Base-by-base conservation (phyloP, 371 early-diverging fungal species). In the Apophysomyces elegans region DNA sequence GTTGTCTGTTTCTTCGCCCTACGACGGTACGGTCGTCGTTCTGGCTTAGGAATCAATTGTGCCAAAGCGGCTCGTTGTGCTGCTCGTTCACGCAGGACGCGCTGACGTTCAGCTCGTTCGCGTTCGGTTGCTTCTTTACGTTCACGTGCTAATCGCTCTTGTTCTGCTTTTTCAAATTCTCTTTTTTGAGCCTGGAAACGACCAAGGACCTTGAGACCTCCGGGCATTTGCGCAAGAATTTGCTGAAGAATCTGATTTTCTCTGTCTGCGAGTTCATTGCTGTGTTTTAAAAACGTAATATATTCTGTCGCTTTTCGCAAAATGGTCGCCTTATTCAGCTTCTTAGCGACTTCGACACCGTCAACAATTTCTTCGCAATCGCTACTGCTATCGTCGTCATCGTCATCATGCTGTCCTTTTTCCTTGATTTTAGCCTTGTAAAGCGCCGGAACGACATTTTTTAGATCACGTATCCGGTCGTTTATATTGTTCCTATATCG, bases 401-500 rank as follows among this genome's bases (percentile, higher is more conserved):
- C 76, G 21, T 83, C 83, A 13, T 76, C 73, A 56, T 62, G 47
- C 18, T 66, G 60, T 81, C 73, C 46, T 74, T 80, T 76, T 44
- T 86, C 79, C 64, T 80, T 83, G 37, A 82, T 69, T 69, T 82
- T 84, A 35, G 86, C 78, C 57, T 84, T 76, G 58, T 86, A 84
- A n/a, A 96, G 80, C 0, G 95, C 94, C 0, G 97, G 97, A 0
- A 97, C 93, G 0, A 92, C 90, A 65, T 85, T 84, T 66, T 91
- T 88, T 11, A 97, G 83, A 41, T 95, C 95, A 56, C 87, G 77
- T 59, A 97, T 96, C 45, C 96, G 88, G 65, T 96, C 93, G 83
- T 97, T 97, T 68, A 97, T 93, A 75, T 96, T 97, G 77, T 93
- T 95, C 63, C 97, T 87, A 76, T 96, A 96, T 21, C 95, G 88